Conservation (phyloP, 2,329 filamentous ascomycete species). For the Didymella segeticola region DNA sequence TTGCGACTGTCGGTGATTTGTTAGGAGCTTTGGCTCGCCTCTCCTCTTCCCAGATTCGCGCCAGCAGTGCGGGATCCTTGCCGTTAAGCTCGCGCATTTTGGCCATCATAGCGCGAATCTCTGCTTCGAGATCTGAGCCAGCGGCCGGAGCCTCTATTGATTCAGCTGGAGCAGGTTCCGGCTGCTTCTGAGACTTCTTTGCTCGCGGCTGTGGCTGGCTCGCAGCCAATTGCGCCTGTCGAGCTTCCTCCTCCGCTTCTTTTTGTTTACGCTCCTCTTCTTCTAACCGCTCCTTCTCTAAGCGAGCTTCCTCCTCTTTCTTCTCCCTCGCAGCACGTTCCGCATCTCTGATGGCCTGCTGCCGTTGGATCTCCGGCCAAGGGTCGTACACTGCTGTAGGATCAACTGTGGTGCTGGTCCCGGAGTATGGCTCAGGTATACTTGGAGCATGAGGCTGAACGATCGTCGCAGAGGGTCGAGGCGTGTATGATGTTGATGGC, state of each 20-base stretch:
- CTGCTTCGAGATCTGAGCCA: conserved; percentile 51
- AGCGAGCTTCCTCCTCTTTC: conserved; percentile 32
- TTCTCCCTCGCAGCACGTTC: conserved; percentile 44
- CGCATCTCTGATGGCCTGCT: conserved; percentile 47
- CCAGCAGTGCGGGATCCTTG: conserved; percentile 62
- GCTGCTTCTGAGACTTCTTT: conserved; percentile 35
- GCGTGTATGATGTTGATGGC: conserved; percentile 27
- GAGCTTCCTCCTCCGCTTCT: conserved; percentile 27
- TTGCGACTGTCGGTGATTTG: conserved; percentile 34
- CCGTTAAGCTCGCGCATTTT: conserved; percentile 65
- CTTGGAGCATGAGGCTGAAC: conserved; percentile 25
- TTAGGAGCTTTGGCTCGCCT: conserved; percentile 44
- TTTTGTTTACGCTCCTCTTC: conserved; percentile 32
- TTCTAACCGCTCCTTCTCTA: conserved; percentile 37
- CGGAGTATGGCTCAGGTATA: conserved; percentile 29
- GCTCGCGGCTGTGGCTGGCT: conserved; percentile 28
- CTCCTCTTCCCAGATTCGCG: conserved; percentile 64
- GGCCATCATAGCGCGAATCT: conserved; percentile 63
- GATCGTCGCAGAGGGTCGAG: conserved; percentile 20
- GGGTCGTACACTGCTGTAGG: conserved; percentile 62
- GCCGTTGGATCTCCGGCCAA: conserved; percentile 57
- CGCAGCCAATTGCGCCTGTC: conserved; percentile 13
- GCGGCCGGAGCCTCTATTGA: conserved; percentile 1
- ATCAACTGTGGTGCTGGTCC: conserved; percentile 55
- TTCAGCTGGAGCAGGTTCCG: conserved; percentile 17